Evolutionary conservation across 2,329 filamentous ascomycete genomes (phyloP).

Genomic region (Ceratocystis huliohia): DNA sequence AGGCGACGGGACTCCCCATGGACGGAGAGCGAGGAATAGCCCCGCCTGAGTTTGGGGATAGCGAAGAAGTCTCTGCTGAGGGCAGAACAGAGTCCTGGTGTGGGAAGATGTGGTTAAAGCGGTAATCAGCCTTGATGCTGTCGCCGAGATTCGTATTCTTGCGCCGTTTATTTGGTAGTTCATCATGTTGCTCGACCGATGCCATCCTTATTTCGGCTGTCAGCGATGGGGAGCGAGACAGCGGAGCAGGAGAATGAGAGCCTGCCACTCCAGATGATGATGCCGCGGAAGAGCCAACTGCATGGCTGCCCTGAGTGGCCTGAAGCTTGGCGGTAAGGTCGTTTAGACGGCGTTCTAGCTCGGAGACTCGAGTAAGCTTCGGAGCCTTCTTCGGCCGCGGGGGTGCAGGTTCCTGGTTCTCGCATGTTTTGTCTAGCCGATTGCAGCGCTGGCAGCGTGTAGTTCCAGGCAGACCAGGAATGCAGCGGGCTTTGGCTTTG

Average conservation of each 20-base stretch:
- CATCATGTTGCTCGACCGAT: background rate
- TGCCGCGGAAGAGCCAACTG: background rate
- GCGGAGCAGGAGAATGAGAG: background rate
- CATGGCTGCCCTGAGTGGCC: background rate
- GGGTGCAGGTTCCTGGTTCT: constrained; percentile 36
- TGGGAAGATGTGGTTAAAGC: constrained; percentile 12
- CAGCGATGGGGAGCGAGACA: background rate
- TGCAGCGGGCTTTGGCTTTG: constrained; percentile 40
- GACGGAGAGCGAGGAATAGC: background rate
- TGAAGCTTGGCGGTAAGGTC: constrained; percentile 36
- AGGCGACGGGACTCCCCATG: background rate
- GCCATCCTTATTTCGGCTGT: background rate
- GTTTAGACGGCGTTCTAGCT: constrained; percentile 39
- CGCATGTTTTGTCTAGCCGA: constrained; percentile 36
- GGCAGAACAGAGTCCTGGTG: background rate
- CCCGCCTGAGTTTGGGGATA: background rate
- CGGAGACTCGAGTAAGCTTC: constrained; percentile 38
- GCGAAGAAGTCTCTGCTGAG: background rate
- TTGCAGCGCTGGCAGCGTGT: constrained; percentile 39
- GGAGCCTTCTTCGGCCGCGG: constrained; percentile 36
- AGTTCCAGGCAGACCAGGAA: constrained; percentile 31
- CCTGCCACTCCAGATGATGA: background rate
- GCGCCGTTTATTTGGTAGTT: background rate
- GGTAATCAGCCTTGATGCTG: background rate
- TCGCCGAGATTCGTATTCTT: background rate